A percentile compares a stretch with the other conserved stretches of the same genome.
Conservation (phyloP, 768 basidiomycete species). For the Tricholoma matsutake region DNA sequence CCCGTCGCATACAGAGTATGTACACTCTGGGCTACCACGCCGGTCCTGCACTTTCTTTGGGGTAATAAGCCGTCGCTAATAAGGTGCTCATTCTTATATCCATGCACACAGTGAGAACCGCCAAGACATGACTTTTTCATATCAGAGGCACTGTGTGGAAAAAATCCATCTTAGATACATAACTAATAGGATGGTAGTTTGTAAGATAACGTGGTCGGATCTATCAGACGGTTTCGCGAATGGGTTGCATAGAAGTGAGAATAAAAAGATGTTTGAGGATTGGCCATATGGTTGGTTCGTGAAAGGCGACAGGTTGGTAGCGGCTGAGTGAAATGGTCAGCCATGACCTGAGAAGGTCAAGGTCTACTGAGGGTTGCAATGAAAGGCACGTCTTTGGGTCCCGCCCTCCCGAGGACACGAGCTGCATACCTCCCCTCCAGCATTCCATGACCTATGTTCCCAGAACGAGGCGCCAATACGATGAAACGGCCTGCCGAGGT, state of each 20-base stretch:
- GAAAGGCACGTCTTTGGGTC: neutral
- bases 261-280: neutral
- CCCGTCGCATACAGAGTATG: neutral
- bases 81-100: neutral
- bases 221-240: neutral
- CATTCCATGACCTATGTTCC: neutral
- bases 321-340: slow-evolving; percentile 2
- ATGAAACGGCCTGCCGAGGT: slow-evolving; percentile 14
- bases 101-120: neutral
- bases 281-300: neutral
- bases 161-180: neutral
- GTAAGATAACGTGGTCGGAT: neutral
- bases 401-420: neutral
- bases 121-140: neutral
- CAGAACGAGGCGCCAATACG: slow-evolving; percentile 11
- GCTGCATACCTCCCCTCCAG: neutral
- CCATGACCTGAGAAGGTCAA: neutral
- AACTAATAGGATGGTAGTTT: neutral
- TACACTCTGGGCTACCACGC: no score
- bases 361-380: neutral
- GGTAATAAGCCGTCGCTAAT: no score
- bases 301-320: neutral
- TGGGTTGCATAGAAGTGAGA: neutral
- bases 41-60: no score
- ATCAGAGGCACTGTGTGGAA: neutral